A percentile compares a stretch with the other conserved stretches of the same genome.
Evolutionary conservation across 208 protist species (phyloP).

Genomic region (Leishmania mexicana): DNA sequence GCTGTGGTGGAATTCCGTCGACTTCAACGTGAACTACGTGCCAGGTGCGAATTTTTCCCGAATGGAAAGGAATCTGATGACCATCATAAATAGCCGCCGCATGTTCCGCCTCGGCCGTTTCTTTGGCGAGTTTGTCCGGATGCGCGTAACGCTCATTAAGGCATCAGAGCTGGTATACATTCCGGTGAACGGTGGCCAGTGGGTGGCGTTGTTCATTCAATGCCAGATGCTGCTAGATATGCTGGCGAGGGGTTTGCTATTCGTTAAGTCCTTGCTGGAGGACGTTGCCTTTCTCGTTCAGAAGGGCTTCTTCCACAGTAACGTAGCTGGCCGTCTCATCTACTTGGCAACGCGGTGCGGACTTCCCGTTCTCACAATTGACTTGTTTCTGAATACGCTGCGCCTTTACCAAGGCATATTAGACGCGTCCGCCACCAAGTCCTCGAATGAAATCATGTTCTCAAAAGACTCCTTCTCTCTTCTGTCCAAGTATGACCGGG

Average conservation of each 20-base stretch:
- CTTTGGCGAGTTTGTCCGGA: constrained; percentile 89
- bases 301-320: constrained; percentile 90
- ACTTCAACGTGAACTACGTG: constrained; percentile 79
- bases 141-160: constrained; percentile 88
- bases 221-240: constrained; percentile 93
- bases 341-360: constrained; percentile 72
- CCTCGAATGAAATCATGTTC: constrained; percentile 57
- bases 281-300: constrained; percentile 88
- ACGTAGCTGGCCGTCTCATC: constrained; percentile 82
- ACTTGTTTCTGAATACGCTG: constrained; percentile 88
- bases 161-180: constrained; percentile 89
- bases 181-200: constrained; percentile 75
- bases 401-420: constrained; percentile 84
- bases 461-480: constrained; percentile 87
- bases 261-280: constrained; percentile 87
- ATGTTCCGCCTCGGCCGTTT: constrained; percentile 90
- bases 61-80: constrained; percentile 89
- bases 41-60: constrained; percentile 77
- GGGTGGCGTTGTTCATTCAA: constrained; percentile 88
- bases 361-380: constrained; percentile 82
- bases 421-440: constrained; percentile 57
- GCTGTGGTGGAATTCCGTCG: constrained; percentile 80
- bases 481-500: constrained; percentile 83
- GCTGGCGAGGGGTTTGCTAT: constrained; percentile 76
- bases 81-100: constrained; percentile 87